A percentile compares a stretch with the other conserved stretches of the same genome.
Evolutionary conservation across 1,139 yeast species (phyloP).

Genomic region (Yamadazyma dushanensis): DNA sequence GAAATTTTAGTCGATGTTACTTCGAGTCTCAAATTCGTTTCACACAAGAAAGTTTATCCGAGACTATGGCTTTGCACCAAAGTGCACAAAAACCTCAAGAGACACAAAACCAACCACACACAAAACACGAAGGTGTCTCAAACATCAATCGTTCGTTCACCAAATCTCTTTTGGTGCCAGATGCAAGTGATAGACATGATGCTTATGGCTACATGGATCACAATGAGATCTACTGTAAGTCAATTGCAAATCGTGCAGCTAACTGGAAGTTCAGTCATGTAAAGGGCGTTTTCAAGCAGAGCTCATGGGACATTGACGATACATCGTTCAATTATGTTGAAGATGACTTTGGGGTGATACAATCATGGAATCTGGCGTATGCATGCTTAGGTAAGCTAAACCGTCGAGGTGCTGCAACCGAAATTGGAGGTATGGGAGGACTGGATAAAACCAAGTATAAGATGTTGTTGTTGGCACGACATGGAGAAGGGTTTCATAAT

Average conservation of each 20-base stretch:
- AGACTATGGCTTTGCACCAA: too few relatives aligned
- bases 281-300: constrained; percentile 53
- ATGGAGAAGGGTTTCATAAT: constrained; percentile 45
- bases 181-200: constrained; percentile 31
- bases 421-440: neutral
- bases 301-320: constrained; percentile 46
- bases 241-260: constrained; percentile 3
- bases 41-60: too few relatives aligned
- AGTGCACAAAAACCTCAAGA: too few relatives aligned
- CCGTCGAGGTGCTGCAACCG: neutral
- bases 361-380: constrained; percentile 48
- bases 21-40: neutral
- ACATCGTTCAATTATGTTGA: constrained; percentile 44
- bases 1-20: neutral
- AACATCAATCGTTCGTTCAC: neutral
- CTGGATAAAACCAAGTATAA: constrained; percentile 44
- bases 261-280: constrained; percentile 48
- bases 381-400: constrained; percentile 34
- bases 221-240: constrained; percentile 23
- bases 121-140: neutral
- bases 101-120: neutral
- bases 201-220: constrained; percentile 39
- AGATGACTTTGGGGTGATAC: constrained; percentile 48
- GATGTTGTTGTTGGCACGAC: constrained; percentile 64
- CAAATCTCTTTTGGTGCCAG: constrained; percentile 23